phyloP scores from a whole-genome alignment of 345 rosid genomes.

The Acer campestre region DNA sequence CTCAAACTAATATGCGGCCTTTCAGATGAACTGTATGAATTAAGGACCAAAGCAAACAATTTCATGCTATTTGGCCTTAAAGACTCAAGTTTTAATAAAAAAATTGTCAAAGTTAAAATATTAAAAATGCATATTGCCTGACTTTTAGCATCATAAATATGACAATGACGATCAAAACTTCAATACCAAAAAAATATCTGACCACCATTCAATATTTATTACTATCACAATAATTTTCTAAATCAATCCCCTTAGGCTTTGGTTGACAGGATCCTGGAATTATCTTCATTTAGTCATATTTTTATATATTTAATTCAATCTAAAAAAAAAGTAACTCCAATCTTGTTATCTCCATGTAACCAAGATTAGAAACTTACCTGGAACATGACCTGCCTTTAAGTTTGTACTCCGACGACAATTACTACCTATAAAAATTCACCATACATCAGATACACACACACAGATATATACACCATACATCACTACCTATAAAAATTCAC shows the following conservation, averaged over 20 bases:
- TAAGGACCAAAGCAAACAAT: neutral
- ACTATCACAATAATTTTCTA: neutral
- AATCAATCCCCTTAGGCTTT: neutral
- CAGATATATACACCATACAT: neutral
- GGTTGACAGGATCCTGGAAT: neutral
- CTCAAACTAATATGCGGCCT: neutral
- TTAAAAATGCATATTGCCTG: neutral
- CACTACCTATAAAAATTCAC: constrained; percentile 29
- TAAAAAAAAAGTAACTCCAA: neutral
- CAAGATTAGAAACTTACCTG: constrained; percentile 20
- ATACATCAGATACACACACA: constrained; percentile 14
- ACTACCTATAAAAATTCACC: constrained; percentile 31
- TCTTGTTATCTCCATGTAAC: neutral
- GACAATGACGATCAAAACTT: neutral
- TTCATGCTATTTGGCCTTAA: neutral
- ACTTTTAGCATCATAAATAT: neutral
- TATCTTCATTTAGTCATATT: neutral
- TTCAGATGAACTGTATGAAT: neutral
- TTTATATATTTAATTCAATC: neutral
- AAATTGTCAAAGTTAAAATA: neutral
- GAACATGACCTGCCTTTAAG: constrained; percentile 28
- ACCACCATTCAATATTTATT: neutral
- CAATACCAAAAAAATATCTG: neutral
- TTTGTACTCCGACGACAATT: constrained; percentile 33
- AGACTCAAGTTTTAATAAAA: neutral